Evolutionary conservation across 148 eudicot genomes (phyloP).

Genomic region (Fagopyrum homotropicum): DNA sequence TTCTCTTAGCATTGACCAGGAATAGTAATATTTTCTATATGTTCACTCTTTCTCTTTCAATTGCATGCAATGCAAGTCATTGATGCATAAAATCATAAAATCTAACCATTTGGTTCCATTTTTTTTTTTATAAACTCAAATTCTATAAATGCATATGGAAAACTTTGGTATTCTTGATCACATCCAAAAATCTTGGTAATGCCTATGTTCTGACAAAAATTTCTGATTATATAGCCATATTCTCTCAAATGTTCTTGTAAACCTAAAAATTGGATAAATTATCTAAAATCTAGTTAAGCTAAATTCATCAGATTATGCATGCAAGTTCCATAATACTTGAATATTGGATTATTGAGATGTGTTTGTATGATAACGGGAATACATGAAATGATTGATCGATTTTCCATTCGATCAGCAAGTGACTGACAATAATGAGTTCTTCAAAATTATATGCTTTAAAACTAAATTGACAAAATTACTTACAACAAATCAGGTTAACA

Average conservation of each 20-base stretch:
- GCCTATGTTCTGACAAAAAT: background rate
- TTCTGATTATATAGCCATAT: too few relatives aligned
- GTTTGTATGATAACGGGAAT: background rate
- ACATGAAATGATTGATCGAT: background rate
- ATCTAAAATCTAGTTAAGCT: background rate
- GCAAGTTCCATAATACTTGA: background rate
- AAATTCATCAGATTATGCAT: background rate
- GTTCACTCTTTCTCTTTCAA: conserved; percentile 2
- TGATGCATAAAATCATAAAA: background rate
- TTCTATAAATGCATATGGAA: background rate
- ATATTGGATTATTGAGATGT: background rate
- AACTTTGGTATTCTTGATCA: background rate
- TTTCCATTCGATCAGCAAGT: background rate
- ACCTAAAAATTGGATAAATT: too few relatives aligned
- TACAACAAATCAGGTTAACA: too few relatives aligned
- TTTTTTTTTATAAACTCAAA: background rate
- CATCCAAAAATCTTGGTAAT: background rate
- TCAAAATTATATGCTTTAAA: background rate
- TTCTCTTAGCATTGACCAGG: conserved; percentile 9
- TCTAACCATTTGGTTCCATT: too few relatives aligned
- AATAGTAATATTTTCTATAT: conserved; percentile 1
- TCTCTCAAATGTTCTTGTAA: too few relatives aligned
- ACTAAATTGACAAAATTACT: background rate
- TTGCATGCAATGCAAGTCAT: background rate
- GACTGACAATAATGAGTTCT: conserved; percentile 4